Evolutionary conservation across 305 asterid genomes (phyloP).

Genomic region (Fraxinus nigra): DNA sequence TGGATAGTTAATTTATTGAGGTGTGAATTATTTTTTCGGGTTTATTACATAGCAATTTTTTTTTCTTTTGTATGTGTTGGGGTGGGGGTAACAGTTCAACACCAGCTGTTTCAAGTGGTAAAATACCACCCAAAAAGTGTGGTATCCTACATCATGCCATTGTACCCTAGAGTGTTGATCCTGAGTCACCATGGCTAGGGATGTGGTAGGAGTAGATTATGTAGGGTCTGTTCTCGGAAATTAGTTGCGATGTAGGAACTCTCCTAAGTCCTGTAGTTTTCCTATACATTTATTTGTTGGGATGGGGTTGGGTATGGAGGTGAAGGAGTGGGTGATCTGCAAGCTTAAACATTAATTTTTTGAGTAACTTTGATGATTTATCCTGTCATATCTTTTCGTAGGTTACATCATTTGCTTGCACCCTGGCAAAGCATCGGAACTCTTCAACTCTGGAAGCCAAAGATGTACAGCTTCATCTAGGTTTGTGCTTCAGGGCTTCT

Average conservation of each 20-base stretch:
- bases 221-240: background rate
- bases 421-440: slow-evolving; percentile 92
- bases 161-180: background rate
- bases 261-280: background rate
- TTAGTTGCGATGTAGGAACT: background rate
- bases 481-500: slow-evolving; percentile 47
- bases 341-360: slow-evolving; percentile 11
- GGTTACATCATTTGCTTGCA: slow-evolving; percentile 85
- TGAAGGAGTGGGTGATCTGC: background rate
- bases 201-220: background rate
- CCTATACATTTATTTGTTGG: background rate
- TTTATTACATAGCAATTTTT: background rate
- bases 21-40: background rate
- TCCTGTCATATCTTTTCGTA: slow-evolving; percentile 26
- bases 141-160: background rate
- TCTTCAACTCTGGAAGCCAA: slow-evolving; percentile 88
- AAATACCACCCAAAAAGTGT: background rate
- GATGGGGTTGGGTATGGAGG: no score
- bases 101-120: slow-evolving; percentile 1
- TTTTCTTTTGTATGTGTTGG: background rate
- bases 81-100: background rate
- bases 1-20: background rate
- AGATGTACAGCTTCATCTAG: slow-evolving; percentile 90
- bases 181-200: background rate
- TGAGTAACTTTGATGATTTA: slow-evolving; percentile 11